phyloP scores from a whole-genome alignment of 208 protist genomes.

The Acanthamoeba healyi region DNA sequence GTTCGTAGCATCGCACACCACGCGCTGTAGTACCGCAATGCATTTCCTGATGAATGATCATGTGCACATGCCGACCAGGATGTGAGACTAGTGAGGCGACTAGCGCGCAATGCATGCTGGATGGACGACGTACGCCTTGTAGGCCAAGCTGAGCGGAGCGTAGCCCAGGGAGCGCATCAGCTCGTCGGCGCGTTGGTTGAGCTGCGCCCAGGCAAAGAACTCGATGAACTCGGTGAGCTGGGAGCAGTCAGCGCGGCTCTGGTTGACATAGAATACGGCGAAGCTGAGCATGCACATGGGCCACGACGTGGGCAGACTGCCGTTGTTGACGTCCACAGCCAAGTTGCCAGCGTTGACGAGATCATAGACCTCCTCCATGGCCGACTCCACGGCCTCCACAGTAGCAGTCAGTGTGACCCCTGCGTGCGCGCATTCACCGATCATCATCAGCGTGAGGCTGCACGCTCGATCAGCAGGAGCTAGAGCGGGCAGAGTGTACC shows the following conservation, averaged over 20 bases:
- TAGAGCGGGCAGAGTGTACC: not conserved
- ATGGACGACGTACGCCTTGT: not conserved
- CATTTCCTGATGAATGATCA: too few relatives aligned
- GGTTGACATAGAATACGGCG: not conserved
- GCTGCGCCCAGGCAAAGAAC: not conserved
- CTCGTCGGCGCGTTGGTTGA: not conserved
- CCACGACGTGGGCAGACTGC: not conserved
- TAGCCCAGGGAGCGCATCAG: not conserved
- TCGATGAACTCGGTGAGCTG: slow-evolving; percentile 3
- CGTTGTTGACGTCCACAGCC: not conserved
- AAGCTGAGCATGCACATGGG: slow-evolving; percentile 28
- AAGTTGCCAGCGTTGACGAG: not conserved
- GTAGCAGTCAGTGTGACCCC: not conserved
- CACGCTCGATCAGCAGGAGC: too few relatives aligned
- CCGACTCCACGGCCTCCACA: not conserved
- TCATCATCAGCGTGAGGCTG: not conserved
- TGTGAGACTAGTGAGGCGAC: not conserved
- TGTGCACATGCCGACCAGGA: too few relatives aligned
- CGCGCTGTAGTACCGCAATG: not conserved
- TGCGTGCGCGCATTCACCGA: not conserved
- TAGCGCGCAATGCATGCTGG: not conserved
- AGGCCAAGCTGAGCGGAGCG: not conserved
- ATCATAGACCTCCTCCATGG: slow-evolving; percentile 4
- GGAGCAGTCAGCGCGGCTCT: not conserved
- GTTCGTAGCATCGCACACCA: not conserved